Base-by-base conservation (phyloP, 1,284 basidiomycete genomes). In the Malassezia vespertilionis region DNA sequence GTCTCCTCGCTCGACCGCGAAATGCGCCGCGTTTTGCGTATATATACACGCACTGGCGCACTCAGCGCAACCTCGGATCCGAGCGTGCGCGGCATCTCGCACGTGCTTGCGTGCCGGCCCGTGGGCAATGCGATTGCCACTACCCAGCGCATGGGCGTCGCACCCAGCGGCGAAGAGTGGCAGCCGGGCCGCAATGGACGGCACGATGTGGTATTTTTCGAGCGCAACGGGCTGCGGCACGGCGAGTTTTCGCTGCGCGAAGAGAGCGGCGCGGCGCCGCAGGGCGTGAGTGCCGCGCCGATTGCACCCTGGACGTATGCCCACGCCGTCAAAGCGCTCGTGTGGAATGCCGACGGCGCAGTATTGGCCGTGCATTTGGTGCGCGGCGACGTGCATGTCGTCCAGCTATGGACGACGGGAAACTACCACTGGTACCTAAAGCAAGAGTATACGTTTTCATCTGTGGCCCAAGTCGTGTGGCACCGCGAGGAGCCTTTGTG, bases 141-240 rank as follows among this genome's bases (percentile, higher is more conserved):
- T 9, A 82, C 83, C 0, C 86, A 95, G 64, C 75, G 86, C 38
- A 91, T 87, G 59, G 84, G 85, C 0, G 80, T 81, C 32, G 69
- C 71, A 10, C 82, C 82, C 3, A 75, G 78, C 32, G 57, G 53
- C 4, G 46, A 48, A 23, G 50, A 45, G 42, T 65, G 55, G 56
- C 55, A 56, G 24, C 52, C 55, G 7, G 65, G 65, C 2, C 46
- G 61, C 7, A 37, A 71, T 26, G 74, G 71, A 0, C 76, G 83
- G 42, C 84, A 91, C 65, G 87, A 93, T 59, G 75, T 97, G 1
- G 81, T 96, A 0, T 95, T 97, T 72, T 88, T 95, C 56, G 91
- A 97, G 73, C 76, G 87, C 56, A 97, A 97, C 70, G 93, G 91
- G 0, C 72, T 97, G 49, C 75, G 88, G 44, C 84, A 93, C 63